Base-by-base conservation (phyloP, 1,139 yeast species). In the Petasospora fabianii region DNA sequence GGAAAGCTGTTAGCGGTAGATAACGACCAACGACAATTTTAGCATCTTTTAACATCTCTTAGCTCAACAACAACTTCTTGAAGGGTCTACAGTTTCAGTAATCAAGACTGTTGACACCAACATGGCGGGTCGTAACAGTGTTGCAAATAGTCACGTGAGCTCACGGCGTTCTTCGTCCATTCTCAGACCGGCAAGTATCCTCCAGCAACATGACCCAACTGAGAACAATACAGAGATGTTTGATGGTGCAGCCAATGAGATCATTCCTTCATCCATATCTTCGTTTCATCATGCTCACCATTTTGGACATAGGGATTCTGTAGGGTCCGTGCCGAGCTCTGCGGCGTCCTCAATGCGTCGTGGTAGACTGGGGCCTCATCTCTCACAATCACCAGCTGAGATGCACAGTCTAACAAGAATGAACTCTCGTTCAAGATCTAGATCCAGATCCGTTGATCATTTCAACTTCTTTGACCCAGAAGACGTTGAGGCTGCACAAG, bases 231-330 rank as follows among this genome's bases (percentile, higher is more conserved):
- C 64, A 33, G 97, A 90, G 60, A 81, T 87, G 66, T 90, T 75
- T 62, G 82, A 95, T 5, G 97, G 97, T 29, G 96, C 95, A 1
- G 86, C 87, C 0, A 79, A 90, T 6, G 96, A 85, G 53, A 77
- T 86, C 28, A 80, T 90, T 31, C 97, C 98, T 1, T 84, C 95
- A 18, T 85, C 97, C 1, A 84, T 87, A 49, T 78, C 95, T 1
- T 77, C 95, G 1, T 85, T 90, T 58, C 97, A 87, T 58, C 94
- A 85, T 53, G 73, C 75, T 7, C 80, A 75, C 64, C 75, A 65
- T 46, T 69, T 73, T 49, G 67, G 68, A 0, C 50, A 54, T 33
- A 51, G 51, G 42, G 56, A 53, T 59, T 39, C 47, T 55, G 54
- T 27, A 54, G 59, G 54, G 36, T 37, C 41, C 42, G 54, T 22